A percentile compares a stretch with the other conserved stretches of the same genome.
Conservation (phyloP, 202 grass and related monocot genomes). For the Dendrocalamus latiflorus region DNA sequence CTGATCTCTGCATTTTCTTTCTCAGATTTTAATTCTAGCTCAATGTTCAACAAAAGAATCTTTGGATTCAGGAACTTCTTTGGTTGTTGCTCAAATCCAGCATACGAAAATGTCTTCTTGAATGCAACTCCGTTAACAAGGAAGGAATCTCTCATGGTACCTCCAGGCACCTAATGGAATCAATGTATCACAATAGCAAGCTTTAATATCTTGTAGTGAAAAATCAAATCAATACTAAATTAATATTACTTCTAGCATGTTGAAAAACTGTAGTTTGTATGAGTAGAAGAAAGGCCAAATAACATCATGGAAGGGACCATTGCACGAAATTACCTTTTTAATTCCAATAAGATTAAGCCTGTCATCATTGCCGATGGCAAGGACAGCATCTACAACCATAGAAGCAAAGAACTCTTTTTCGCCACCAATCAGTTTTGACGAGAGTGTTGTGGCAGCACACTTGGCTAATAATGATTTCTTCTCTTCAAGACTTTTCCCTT, state of each 20-base stretch:
- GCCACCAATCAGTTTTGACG: slow-evolving; percentile 80
- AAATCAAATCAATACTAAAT: neutral
- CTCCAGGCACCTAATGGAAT: slow-evolving; percentile 73
- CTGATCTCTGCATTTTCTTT: slow-evolving; percentile 99
- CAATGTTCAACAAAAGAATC: slow-evolving; percentile 91
- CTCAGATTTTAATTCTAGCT: slow-evolving; percentile 94
- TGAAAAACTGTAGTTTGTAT: neutral
- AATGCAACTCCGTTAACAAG: slow-evolving; percentile 91
- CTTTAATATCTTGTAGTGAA: neutral
- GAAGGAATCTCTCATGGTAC: slow-evolving; percentile 93
- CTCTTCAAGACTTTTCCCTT: slow-evolving; percentile 87
- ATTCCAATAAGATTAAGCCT: slow-evolving; percentile 94
- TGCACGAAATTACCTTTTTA: slow-evolving; percentile 57
- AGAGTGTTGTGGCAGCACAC: slow-evolving; percentile 87
- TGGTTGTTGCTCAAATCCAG: slow-evolving; percentile 90
- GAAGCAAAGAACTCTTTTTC: slow-evolving; percentile 91
- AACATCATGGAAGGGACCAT: neutral
- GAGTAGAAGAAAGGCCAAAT: neutral
- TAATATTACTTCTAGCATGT: neutral
- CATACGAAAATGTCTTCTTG: slow-evolving; percentile 98
- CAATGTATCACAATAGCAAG: neutral
- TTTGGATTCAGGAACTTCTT: slow-evolving; percentile 93
- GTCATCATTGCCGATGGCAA: slow-evolving; percentile 80
- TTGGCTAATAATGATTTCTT: slow-evolving; percentile 83
- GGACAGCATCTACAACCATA: slow-evolving; percentile 89